A percentile compares a stretch with the other conserved stretches of the same genome.
These are phyloP conservation scores for Venturia pyrina DNA, from an alignment of 2,329 filamentous ascomycete species.

Conservation along the genomic window DNA sequence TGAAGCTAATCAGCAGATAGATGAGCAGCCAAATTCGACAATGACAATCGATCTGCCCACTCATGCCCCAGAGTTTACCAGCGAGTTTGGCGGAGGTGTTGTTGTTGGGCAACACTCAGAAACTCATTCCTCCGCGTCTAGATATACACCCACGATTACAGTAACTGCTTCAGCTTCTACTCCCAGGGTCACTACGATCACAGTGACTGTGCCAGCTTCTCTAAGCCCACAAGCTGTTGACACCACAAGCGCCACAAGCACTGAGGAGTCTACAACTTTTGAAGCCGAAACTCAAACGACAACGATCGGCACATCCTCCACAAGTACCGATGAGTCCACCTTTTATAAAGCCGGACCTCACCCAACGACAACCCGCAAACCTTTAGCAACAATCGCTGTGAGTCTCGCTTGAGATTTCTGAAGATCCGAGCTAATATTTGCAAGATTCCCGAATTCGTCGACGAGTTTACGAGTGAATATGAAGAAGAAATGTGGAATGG, in stretches of 20 bases:
- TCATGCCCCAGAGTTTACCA: background rate
- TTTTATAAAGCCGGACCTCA: background rate
- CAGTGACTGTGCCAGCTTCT: background rate
- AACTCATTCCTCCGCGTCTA: background rate
- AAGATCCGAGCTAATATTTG: background rate
- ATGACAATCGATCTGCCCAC: background rate
- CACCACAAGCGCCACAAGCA: background rate
- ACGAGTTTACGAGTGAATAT: background rate
- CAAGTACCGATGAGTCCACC: background rate
- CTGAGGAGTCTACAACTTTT: background rate
- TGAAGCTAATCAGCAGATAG: background rate
- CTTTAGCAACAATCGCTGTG: background rate
- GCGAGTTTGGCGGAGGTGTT: background rate
- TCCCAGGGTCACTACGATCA: too few species aligned
- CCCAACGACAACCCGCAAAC: background rate
- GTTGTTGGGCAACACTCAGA: background rate
- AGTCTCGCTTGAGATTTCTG: background rate
- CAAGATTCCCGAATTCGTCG: background rate
- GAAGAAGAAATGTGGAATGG: background rate
- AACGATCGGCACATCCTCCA: background rate
- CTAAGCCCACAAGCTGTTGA: too few species aligned
- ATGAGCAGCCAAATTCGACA: background rate
- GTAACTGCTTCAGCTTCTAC: background rate
- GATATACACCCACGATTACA: background rate
- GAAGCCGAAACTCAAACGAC: background rate